These are phyloP conservation scores for Phytophthora syringae DNA, from an alignment of 352 stramenopile genomes.

Conservation along the genomic window DNA sequence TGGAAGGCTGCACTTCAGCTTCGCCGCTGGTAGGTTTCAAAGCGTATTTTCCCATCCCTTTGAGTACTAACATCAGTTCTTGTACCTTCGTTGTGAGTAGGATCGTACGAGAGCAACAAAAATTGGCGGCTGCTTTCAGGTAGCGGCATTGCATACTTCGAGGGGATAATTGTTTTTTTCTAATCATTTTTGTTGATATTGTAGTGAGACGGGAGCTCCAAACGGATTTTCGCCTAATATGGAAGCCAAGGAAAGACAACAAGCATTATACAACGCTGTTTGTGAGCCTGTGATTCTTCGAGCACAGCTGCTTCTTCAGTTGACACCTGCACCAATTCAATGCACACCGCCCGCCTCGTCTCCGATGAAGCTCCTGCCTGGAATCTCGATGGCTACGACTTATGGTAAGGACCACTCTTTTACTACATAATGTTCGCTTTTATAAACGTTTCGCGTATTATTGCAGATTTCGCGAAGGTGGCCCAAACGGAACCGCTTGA, in stretches of 20 bases:
- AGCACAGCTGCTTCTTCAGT: conserved; percentile 67
- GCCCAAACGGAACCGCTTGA: conserved; percentile 6
- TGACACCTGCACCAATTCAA: conserved; percentile 58
- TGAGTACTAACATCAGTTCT: not conserved
- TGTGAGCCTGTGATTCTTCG: conserved; percentile 81
- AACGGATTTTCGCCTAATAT: conserved; percentile 46
- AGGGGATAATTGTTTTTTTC: not conserved
- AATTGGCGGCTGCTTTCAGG: conserved; percentile 69
- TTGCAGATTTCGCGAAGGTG: conserved; percentile 47
- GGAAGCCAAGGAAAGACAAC: conserved; percentile 70
- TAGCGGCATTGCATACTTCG: conserved; percentile 19
- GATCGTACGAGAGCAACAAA: conserved; percentile 91
- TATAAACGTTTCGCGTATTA: too few relatives aligned
- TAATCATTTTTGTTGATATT: conserved; percentile 7
- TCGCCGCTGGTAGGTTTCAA: conserved; percentile 67
- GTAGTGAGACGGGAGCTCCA: conserved; percentile 41
- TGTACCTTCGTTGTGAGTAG: conserved; percentile 37
- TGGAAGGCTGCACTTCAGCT: conserved; percentile 83
- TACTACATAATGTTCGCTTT: not conserved
- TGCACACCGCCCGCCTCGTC: conserved; percentile 30
- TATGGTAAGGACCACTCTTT: conserved; percentile 50
- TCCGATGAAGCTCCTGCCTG: conserved; percentile 75
- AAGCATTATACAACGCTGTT: conserved; percentile 76
- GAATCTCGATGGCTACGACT: conserved; percentile 57
- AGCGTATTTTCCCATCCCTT: not conserved